Percentiles rank a stretch among this genome's conserved stretches.
Conservation (phyloP, 768 basidiomycete genomes). For the Daedaleopsis nitida region DNA sequence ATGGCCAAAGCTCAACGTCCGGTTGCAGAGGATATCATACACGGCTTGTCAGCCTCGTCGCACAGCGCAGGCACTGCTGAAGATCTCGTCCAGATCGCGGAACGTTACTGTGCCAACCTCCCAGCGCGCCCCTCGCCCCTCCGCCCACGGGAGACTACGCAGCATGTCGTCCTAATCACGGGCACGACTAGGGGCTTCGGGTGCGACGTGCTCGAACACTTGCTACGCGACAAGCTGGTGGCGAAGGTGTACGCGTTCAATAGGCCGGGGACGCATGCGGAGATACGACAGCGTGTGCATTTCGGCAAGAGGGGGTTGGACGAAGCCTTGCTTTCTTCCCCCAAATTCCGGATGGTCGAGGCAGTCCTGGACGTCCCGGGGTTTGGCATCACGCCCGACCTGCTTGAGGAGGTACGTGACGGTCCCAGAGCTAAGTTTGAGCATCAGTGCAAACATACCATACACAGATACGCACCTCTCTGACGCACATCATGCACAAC, state of each 20-base stretch:
- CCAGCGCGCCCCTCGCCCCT: slow-evolving; percentile 1
- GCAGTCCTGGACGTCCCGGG: slow-evolving; percentile 25
- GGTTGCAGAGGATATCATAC: slow-evolving; percentile 36
- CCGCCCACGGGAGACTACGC: neutral
- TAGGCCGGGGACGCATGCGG: slow-evolving; percentile 13
- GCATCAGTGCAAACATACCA: neutral
- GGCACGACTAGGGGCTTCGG: slow-evolving; percentile 10
- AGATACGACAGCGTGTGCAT: slow-evolving; percentile 29
- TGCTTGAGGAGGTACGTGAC: slow-evolving; percentile 16
- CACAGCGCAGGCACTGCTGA: neutral
- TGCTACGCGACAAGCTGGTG: slow-evolving; percentile 14
- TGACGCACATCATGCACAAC: slow-evolving; percentile 16
- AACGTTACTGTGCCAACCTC: slow-evolving; percentile 1
- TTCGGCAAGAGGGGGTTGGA: slow-evolving; percentile 37
- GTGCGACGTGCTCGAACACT: slow-evolving; percentile 8
- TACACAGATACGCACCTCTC: slow-evolving; percentile 4
- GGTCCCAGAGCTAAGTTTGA: neutral
- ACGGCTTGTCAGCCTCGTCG: neutral
- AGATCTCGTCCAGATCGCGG: neutral
- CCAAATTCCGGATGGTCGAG: slow-evolving; percentile 39
- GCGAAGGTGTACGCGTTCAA: slow-evolving; percentile 26
- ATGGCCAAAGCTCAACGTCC: too few relatives aligned
- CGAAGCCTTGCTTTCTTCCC: slow-evolving; percentile 26
- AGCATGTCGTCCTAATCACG: slow-evolving; percentile 17
- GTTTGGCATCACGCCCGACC: slow-evolving; percentile 17